Conservation (phyloP, 2,329 filamentous ascomycete species). For the Trichoderma atrobrunneum region DNA sequence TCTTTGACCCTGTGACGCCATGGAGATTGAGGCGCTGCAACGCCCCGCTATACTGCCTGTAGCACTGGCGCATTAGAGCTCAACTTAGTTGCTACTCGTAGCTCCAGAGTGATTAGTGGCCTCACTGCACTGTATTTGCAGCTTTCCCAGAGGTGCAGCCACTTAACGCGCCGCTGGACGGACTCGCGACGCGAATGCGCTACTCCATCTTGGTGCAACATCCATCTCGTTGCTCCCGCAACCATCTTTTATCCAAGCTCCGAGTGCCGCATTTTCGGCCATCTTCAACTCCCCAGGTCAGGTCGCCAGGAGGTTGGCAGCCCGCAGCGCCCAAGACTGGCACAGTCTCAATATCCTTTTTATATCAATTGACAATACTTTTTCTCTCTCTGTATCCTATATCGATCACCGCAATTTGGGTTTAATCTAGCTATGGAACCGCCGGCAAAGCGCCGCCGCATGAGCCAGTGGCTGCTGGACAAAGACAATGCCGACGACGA, state of each 20-base stretch:
- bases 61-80: neutral
- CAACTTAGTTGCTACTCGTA: neutral
- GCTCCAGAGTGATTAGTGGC: neutral
- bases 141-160: conserved; percentile 4
- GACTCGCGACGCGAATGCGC: conserved; percentile 21
- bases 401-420: neutral
- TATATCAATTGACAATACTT: conserved; percentile 1
- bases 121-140: neutral
- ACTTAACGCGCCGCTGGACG: conserved; percentile 21
- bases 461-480: conserved; percentile 41
- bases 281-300: neutral
- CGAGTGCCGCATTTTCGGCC: conserved; percentile 9
- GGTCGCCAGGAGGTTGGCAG: neutral
- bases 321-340: neutral
- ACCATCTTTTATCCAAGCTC: conserved; percentile 1
- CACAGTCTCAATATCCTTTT: neutral
- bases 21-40: neutral
- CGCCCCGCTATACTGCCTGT: neutral
- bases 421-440: conserved; percentile 49
- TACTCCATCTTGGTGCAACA: neutral
- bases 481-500: conserved; percentile 38
- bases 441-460: conserved; percentile 58
- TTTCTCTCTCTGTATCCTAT: neutral
- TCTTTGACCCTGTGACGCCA: neutral
- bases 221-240: conserved; percentile 18